These are phyloP conservation scores for Talaromyces pinophilus DNA, from an alignment of 2,329 filamentous ascomycete species.

Conservation along the genomic window DNA sequence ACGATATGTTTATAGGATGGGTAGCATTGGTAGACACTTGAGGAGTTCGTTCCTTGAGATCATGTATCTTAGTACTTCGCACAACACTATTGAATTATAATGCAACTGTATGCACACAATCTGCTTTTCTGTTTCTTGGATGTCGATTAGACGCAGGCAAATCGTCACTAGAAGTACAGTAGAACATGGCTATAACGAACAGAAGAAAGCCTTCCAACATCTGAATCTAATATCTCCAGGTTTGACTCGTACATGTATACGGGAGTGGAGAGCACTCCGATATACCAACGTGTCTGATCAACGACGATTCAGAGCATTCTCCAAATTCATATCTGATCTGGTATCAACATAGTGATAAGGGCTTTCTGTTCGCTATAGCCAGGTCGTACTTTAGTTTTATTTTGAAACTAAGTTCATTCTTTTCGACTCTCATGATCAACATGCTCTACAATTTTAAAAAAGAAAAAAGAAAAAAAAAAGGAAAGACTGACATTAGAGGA, in stretches of 20 bases:
- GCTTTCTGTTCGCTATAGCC: no score
- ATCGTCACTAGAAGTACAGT: neutral
- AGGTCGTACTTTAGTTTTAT: neutral
- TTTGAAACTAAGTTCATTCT: neutral
- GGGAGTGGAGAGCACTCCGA: no score
- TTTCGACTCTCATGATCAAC: neutral
- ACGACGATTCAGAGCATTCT: no score
- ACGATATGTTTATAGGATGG: neutral
- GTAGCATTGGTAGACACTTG: neutral
- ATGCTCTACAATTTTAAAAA: neutral
- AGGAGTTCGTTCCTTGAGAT: neutral
- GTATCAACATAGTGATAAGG: no score
- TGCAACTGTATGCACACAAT: neutral
- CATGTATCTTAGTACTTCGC: neutral
- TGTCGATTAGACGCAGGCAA: neutral
- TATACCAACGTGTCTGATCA: no score
- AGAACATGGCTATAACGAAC: no score
- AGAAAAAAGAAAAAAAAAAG: no score
- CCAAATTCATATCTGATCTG: no score
- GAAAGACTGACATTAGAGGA: neutral
- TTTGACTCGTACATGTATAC: no score
- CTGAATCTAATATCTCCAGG: no score
- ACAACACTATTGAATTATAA: neutral
- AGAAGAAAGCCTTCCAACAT: no score
- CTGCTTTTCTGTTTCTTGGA: neutral